Conservation (phyloP, 306 rosid genomes). For the Pterocarpus santalinus region DNA sequence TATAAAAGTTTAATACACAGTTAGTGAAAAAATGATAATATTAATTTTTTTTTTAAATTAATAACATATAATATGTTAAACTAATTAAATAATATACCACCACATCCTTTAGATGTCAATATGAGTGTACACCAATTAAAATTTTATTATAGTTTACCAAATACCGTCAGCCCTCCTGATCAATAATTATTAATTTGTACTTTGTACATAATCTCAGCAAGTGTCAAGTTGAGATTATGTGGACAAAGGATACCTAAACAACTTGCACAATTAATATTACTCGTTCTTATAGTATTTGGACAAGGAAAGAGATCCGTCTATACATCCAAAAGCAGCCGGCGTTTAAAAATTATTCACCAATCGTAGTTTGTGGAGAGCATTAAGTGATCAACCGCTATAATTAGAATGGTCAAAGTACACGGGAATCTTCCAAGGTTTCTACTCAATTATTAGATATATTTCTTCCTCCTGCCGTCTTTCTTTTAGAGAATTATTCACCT, state of each 20-base stretch:
- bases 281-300: not conserved
- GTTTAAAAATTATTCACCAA: constrained; percentile 18
- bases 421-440: not conserved
- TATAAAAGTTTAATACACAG: too few species aligned
- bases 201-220: not conserved
- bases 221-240: too few species aligned
- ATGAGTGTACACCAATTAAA: too few species aligned
- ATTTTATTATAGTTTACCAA: too few species aligned
- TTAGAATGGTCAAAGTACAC: constrained; percentile 17
- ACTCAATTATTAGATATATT: not conserved
- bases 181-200: not conserved
- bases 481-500: not conserved
- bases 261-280: not conserved
- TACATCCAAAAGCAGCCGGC: not conserved
- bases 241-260: not conserved
- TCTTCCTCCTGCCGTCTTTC: not conserved
- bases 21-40: too few species aligned
- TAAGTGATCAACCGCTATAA: not conserved
- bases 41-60: too few species aligned
- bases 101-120: too few species aligned
- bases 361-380: not conserved
- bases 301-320: not conserved
- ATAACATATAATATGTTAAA: too few species aligned
- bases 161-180: not conserved
- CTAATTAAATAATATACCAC: too few species aligned